Conservation (phyloP, 2,329 filamentous ascomycete genomes). For the Fusarium torreyae region DNA sequence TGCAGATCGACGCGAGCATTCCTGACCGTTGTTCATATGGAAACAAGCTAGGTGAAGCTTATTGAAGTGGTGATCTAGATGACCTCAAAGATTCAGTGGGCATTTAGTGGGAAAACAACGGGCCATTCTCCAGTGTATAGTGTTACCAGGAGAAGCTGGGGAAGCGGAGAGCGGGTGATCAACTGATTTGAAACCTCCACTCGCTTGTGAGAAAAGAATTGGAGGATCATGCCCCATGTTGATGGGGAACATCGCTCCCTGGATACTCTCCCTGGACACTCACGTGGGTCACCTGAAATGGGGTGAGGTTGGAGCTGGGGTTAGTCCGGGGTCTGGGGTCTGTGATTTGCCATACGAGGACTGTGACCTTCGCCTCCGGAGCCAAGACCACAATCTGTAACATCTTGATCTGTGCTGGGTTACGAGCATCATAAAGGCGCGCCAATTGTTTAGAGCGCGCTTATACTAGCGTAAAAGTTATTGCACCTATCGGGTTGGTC, state of each 20-base stretch:
- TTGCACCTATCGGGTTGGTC: slow-evolving; percentile 29
- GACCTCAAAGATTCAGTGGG: too few relatives aligned
- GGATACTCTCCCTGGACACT: slow-evolving; percentile 8
- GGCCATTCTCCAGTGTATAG: slow-evolving; percentile 31
- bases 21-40: too few relatives aligned
- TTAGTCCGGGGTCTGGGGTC: neutral
- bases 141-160: slow-evolving; percentile 34
- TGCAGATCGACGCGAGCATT: too few relatives aligned
- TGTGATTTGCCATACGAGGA: neutral
- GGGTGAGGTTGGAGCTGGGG: neutral
- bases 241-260: neutral
- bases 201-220: slow-evolving; percentile 13
- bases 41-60: too few relatives aligned
- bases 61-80: too few relatives aligned
- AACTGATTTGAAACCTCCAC: neutral
- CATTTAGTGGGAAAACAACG: neutral
- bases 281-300: slow-evolving; percentile 13
- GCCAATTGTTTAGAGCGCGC: slow-evolving; percentile 14
- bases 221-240: slow-evolving; percentile 16
- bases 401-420: neutral
- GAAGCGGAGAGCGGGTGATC: slow-evolving; percentile 31
- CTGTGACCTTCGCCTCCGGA: neutral
- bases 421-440: slow-evolving; percentile 11
- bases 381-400: slow-evolving; percentile 12
- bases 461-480: slow-evolving; percentile 8